Evolutionary conservation across 2,329 filamentous ascomycete genomes (phyloP).

Genomic region (Grosmannia clavigera): DNA sequence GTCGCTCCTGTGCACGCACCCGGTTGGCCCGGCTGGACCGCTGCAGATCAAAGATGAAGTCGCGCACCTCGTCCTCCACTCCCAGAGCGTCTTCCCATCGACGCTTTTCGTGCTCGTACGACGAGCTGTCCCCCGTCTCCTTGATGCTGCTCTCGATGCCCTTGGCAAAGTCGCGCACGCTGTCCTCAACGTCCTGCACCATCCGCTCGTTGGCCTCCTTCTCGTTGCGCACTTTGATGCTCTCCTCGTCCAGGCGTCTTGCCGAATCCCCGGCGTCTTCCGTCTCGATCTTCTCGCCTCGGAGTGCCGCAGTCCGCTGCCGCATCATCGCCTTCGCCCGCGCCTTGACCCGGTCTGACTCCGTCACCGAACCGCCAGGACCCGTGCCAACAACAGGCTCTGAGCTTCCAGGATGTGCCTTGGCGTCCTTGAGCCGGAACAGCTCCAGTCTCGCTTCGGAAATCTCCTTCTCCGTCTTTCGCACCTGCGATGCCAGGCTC

Average conservation of each 20-base stretch:
- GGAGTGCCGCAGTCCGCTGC: constrained; percentile 83
- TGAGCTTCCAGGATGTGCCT: constrained; percentile 73
- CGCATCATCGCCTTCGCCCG: constrained; percentile 98
- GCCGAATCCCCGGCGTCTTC: constrained; percentile 68
- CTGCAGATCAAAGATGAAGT: constrained; percentile 96
- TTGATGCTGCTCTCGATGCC: constrained; percentile 81
- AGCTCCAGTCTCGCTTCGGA: constrained; percentile 84
- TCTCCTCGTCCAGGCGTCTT: constrained; percentile 82
- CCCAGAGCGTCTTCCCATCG: constrained; percentile 94
- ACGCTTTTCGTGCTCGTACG: constrained; percentile 78
- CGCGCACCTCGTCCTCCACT: constrained; percentile 90
- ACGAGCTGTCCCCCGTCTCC: constrained; percentile 61
- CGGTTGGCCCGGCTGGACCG: constrained; percentile 69
- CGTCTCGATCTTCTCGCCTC: constrained; percentile 64
- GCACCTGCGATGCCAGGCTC: constrained; percentile 81
- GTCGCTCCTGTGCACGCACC: constrained; percentile 47
- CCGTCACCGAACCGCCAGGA: constrained; percentile 78
- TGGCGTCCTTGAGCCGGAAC: constrained; percentile 87
- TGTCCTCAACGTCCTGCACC: constrained; percentile 94
- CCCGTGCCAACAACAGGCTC: constrained; percentile 81
- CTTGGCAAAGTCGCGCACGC: constrained; percentile 75
- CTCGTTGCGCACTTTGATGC: constrained; percentile 64
- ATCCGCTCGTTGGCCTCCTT: constrained; percentile 92
- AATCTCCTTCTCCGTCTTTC: constrained; percentile 82
- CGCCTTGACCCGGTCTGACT: constrained; percentile 88